Evolutionary conservation across 331 rosid species (phyloP), one percentile per base, ranked within the genome.

Genomic region (Spiraea crenata): DNA sequence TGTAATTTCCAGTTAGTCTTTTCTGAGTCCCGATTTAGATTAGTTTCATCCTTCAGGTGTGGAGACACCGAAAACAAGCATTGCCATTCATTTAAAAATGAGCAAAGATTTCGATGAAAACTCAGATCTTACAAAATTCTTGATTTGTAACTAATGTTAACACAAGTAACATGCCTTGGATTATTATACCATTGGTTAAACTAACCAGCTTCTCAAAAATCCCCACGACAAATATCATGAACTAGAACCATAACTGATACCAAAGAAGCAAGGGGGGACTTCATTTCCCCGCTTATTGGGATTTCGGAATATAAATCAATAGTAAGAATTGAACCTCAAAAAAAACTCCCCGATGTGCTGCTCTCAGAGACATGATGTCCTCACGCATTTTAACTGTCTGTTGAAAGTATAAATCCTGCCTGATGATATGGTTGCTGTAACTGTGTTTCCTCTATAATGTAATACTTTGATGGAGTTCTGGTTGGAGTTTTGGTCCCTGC

Each of bases 381-480:
- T 80, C 73, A 91, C 85, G 69, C 91, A 85, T 84, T 80, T 80
- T 80, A 91, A 71, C 55, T 4, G 78, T 25, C 77, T 83, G 83
- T 86, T 80, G 76, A 86, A 88, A 3, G 95, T 83, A 83, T 83
- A 83, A 71, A 91, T 85, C 65, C 47, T 82, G 78, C 85, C 87
- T 0, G 84, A 54, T 40, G 82, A 82, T 61, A 91, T 64, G 50
- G 73, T 74, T 45, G 82, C 63, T 39, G 51, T 35, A 17, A 83
- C 83, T 72, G 78, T 56, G 45, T 63, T 69, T 71, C 83, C 95
- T 80, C 87, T 83, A 67, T 91, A 89, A 74, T 88, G 87, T 45
- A 91, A 62, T 66, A 58, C 85, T 71, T 66, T 31, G 47, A 46
- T 70, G 50, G 82, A 67, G 58, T 77, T 83, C 58, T 78, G 85